These are phyloP conservation scores for Dicorynia guianensis DNA, from an alignment of 306 rosid genomes.

Conservation along the genomic window DNA sequence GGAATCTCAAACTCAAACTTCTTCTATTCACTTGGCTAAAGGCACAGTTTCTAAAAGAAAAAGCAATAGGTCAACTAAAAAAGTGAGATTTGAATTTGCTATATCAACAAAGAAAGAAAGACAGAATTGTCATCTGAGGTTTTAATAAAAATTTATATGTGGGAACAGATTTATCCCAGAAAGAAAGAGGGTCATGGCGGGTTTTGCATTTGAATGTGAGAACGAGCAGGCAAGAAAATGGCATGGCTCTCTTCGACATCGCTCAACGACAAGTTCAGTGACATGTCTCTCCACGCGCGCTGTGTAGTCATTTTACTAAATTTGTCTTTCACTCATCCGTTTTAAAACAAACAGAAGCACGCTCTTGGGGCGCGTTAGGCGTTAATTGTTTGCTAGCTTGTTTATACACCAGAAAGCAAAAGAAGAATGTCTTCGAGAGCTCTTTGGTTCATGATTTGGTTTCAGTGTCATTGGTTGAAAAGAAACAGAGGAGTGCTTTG, in stretches of 20 bases:
- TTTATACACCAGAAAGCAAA: conserved; percentile 36
- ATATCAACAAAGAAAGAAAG: background rate
- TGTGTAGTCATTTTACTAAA: conserved; percentile 42
- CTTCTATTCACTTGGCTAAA: conserved; percentile 32
- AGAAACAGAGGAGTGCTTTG: background rate
- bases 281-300: conserved; percentile 42
- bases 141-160: too few species aligned
- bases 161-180: too few species aligned
- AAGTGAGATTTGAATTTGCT: conserved; percentile 41
- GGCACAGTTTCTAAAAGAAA: conserved; percentile 2
- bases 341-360: conserved; percentile 2
- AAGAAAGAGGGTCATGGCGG: conserved; percentile 48
- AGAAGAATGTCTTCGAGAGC: conserved; percentile 3
- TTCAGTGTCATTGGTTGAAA: background rate
- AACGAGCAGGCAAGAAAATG: background rate
- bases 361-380: background rate
- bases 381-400: too few species aligned
- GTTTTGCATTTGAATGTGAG: conserved; percentile 60
- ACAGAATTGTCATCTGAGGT: too few species aligned
- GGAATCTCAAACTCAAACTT: conserved; percentile 35
- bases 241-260: background rate
- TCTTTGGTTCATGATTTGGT: background rate
- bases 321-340: conserved; percentile 4
- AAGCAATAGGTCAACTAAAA: background rate
- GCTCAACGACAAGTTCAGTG: conserved; percentile 12